These are phyloP conservation scores for Aurantiochytrium sp. DNA, from an alignment of 108 stramenopile genomes.

Conservation along the genomic window DNA sequence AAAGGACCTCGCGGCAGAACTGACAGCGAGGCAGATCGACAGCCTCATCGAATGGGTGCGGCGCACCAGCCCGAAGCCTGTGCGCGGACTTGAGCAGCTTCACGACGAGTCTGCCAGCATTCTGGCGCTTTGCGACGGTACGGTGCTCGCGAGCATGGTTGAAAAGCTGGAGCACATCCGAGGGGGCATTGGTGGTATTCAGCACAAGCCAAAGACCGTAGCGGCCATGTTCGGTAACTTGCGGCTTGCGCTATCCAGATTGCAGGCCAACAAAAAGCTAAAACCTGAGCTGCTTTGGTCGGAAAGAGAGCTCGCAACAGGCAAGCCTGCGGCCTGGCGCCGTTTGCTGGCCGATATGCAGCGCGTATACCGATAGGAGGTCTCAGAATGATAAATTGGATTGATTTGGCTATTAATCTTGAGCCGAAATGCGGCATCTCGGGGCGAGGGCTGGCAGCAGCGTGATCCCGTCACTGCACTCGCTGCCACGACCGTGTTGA, in stretches of 20 bases:
- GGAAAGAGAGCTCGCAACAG: constrained; percentile 1
- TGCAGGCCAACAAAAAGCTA: neutral
- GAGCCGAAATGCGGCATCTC: no score
- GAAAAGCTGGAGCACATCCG: neutral
- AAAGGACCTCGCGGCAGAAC: neutral
- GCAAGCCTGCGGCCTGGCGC: neutral
- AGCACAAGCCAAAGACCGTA: neutral
- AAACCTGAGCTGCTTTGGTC: neutral
- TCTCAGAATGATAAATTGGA: no score
- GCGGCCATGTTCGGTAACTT: neutral
- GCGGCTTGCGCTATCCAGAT: neutral
- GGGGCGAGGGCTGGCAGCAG: no score
- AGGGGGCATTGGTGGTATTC: neutral
- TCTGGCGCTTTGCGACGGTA: neutral
- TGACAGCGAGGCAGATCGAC: neutral
- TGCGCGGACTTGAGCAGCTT: neutral
- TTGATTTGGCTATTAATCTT: no score
- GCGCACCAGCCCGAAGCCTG: neutral
- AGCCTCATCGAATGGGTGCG: neutral
- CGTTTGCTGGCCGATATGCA: neutral
- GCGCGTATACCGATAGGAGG: neutral
- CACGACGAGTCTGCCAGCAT: neutral
- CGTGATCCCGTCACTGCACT: no score
- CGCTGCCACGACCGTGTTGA: no score
- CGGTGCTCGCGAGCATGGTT: neutral